A percentile compares a stretch with the other conserved stretches of the same genome.
These are phyloP conservation scores for Boletus fagicola DNA, from an alignment of 768 basidiomycete species.

Conservation along the genomic window DNA sequence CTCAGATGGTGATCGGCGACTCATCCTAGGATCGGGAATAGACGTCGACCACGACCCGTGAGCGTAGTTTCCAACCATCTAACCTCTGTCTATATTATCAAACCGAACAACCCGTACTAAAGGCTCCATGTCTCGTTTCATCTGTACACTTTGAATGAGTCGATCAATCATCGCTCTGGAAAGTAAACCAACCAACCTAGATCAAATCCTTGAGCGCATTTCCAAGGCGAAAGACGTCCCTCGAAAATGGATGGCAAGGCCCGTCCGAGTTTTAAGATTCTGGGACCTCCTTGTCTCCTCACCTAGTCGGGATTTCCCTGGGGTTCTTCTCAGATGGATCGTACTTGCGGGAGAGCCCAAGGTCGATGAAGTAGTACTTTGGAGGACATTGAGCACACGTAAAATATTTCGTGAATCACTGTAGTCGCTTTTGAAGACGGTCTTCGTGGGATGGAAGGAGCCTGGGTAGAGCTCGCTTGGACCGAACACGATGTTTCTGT, in stretches of 20 bases:
- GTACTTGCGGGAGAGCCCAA: constrained; percentile 33
- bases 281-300: constrained; percentile 37
- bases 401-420: background rate
- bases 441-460: background rate
- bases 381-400: no score
- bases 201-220: background rate
- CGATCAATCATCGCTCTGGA: constrained; percentile 1
- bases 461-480: no score
- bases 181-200: background rate
- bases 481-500: background rate
- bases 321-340: constrained; percentile 27
- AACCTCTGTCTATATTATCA: constrained; percentile 15
- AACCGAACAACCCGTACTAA: constrained; percentile 25
- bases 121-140: no score
- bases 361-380: constrained; percentile 19
- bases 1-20: background rate
- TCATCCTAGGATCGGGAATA: background rate
- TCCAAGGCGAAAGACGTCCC: background rate
- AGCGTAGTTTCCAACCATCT: constrained; percentile 2
- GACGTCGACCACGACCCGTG: background rate
- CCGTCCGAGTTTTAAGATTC: constrained; percentile 28
- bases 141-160: background rate
- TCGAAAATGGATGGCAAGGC: constrained; percentile 38
- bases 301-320: constrained; percentile 16
- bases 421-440: background rate